Evolutionary conservation across 1,284 basidiomycete genomes (phyloP).

Genomic region (Ganoderma meredithae): DNA sequence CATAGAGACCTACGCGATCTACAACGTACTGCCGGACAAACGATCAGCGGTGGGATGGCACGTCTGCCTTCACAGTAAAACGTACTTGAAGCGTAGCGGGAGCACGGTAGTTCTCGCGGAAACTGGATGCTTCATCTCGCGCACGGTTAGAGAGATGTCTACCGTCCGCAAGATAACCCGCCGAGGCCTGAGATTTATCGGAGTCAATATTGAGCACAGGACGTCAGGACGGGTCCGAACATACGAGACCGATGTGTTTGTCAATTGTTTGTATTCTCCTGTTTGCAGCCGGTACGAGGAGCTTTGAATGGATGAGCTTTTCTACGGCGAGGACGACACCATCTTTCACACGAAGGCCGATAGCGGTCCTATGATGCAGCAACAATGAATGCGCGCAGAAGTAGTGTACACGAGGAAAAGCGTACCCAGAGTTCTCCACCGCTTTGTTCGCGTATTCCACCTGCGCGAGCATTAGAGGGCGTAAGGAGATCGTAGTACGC

Average conservation of each 20-base stretch:
- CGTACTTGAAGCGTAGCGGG: constrained; percentile 85
- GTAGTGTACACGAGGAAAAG: neutral
- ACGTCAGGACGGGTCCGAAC: neutral
- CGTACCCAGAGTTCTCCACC: constrained; percentile 95
- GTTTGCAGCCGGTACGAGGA: constrained; percentile 94
- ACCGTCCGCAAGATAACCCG: constrained; percentile 95
- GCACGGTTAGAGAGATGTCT: constrained; percentile 89
- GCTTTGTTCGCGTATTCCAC: constrained; percentile 99
- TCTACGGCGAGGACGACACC: constrained; percentile 96
- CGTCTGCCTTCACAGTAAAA: constrained; percentile 28
- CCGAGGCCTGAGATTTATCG: constrained; percentile 71
- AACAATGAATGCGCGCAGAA: neutral
- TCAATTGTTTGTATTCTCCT: constrained; percentile 94
- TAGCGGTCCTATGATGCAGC: constrained; percentile 73
- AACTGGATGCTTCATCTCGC: constrained; percentile 83
- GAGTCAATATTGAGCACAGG: neutral
- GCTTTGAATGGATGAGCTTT: constrained; percentile 97
- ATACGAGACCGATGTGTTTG: constrained; percentile 90
- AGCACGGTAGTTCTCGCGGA: constrained; percentile 80
- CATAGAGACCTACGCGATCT: constrained; percentile 87
- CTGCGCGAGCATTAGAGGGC: constrained; percentile 48
- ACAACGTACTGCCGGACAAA: constrained; percentile 69
- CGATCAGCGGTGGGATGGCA: constrained; percentile 12
- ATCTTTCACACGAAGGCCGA: constrained; percentile 92
- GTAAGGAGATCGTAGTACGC: constrained; percentile 30